phyloP scores from a whole-genome alignment of 257 asterid genomes.

The Solanum dulcamara region DNA sequence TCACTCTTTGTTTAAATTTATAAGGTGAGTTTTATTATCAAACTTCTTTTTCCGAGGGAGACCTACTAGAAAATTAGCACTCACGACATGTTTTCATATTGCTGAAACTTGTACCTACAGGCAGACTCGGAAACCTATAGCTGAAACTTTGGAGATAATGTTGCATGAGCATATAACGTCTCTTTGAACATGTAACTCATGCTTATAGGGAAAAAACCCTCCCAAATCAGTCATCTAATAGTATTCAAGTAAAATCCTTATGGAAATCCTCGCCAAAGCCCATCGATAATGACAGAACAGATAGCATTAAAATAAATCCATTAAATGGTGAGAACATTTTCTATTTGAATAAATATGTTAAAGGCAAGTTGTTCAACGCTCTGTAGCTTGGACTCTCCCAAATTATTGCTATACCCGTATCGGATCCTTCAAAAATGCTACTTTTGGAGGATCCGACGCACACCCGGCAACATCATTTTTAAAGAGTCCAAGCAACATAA shows the following conservation, averaged over 20 bases:
- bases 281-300: background rate
- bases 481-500: background rate
- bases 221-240: background rate
- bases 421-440: background rate
- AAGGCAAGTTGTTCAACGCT: background rate
- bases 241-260: background rate
- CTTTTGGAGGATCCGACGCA: background rate
- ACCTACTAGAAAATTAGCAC: background rate
- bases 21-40: background rate
- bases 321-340: background rate
- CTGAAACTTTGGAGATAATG: background rate
- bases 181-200: background rate
- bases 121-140: background rate
- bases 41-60: background rate
- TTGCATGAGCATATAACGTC: background rate
- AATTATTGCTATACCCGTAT: background rate
- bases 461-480: background rate
- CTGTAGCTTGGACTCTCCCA: background rate
- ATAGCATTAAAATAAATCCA: background rate
- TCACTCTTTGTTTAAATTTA: background rate
- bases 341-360: background rate
- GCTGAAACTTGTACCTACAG: background rate
- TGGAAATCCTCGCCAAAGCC: background rate
- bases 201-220: background rate
- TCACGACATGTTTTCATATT: background rate